phyloP scores from a whole-genome alignment of 768 basidiomycete species.

The Asterophora parasitica region DNA sequence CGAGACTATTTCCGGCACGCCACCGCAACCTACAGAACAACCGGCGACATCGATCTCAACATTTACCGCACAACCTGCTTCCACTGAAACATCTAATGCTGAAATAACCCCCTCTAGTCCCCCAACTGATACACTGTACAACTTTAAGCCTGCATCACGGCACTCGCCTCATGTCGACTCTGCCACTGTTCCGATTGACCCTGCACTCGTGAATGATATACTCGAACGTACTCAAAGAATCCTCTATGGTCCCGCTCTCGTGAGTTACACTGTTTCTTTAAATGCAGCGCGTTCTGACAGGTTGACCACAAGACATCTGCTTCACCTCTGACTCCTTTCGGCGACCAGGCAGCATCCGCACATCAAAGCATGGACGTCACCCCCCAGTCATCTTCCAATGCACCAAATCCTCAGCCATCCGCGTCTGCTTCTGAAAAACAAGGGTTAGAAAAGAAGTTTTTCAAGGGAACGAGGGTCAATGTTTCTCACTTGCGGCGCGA shows the following conservation, averaged over 20 bases:
- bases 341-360: not conserved
- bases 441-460: constrained; percentile 1
- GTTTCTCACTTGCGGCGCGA: constrained; percentile 77
- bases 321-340: not conserved
- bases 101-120: not conserved
- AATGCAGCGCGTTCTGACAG: not conserved
- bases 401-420: not conserved
- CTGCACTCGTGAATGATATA: constrained; percentile 11
- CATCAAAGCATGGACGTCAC: not conserved
- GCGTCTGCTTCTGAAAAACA: not conserved
- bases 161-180: not conserved
- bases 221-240: constrained; percentile 3
- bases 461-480: constrained; percentile 44
- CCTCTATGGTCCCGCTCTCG: not conserved
- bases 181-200: constrained; percentile 14
- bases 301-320: not conserved
- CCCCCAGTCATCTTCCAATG: not conserved
- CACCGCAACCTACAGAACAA: not conserved
- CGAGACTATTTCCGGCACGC: not conserved
- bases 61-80: not conserved
- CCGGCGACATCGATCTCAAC: not conserved
- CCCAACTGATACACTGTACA: not conserved
- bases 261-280: not conserved
- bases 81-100: not conserved
- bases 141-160: not conserved